Percentiles rank a stretch among this genome's conserved stretches.
Evolutionary conservation across 1,284 basidiomycete genomes (phyloP).

Genomic region (Tilletiopsis washingtonensis): DNA sequence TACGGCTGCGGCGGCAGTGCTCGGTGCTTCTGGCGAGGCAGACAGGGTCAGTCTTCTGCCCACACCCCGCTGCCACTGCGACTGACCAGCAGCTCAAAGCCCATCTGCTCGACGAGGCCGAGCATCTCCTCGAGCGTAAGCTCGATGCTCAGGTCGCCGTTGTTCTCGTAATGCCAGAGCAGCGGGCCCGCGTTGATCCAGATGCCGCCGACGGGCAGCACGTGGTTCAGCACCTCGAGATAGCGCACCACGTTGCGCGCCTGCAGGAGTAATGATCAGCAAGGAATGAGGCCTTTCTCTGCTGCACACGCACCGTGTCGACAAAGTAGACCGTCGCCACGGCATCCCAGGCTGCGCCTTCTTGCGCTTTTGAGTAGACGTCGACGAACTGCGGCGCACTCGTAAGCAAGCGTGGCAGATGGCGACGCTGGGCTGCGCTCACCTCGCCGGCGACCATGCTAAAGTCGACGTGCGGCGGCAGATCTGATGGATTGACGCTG

Average conservation of each 20-base stretch:
- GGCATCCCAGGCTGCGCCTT: constrained; percentile 73
- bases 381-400: constrained; percentile 35
- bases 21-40: constrained; percentile 61
- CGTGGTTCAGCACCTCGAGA: constrained; percentile 41
- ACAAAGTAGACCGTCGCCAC: constrained; percentile 96
- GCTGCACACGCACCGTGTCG: too few relatives aligned
- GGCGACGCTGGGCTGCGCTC: not conserved
- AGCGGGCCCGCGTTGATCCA: constrained; percentile 62
- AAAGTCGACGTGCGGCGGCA: constrained; percentile 30
- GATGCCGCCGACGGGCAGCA: constrained; percentile 33
- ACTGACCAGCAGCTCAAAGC: constrained; percentile 72
- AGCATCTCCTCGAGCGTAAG: constrained; percentile 82
- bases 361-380: constrained; percentile 51
- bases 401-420: not conserved
- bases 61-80: constrained; percentile 2
- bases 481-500: constrained; percentile 22
- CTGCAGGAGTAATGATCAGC: too few relatives aligned
- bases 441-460: constrained; percentile 45
- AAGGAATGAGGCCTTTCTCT: too few relatives aligned
- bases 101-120: constrained; percentile 62
- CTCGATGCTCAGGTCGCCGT: constrained; percentile 58
- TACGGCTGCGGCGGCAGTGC: constrained; percentile 71
- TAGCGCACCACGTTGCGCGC: constrained; percentile 49
- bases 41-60: constrained; percentile 2
- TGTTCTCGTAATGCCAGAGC: constrained; percentile 94